A percentile compares a stretch with the other conserved stretches of the same genome.
Evolutionary conservation across 2,329 filamentous ascomycete genomes (phyloP).

Genomic region (Pyrenophora seminiperda): DNA sequence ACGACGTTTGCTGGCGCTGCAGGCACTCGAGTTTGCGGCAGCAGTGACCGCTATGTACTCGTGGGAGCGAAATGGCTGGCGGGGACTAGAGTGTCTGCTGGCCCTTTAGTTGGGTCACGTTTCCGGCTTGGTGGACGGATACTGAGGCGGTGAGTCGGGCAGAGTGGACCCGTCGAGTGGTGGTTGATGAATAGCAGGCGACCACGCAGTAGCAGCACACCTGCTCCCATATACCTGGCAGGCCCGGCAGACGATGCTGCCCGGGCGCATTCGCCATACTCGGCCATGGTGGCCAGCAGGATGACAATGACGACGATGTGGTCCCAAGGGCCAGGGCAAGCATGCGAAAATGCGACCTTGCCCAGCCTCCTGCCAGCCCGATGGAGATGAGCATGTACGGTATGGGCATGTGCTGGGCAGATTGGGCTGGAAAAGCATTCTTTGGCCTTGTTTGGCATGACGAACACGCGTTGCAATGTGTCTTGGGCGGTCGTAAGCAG

Average conservation of each 20-base stretch:
- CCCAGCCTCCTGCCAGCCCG: constrained; percentile 32
- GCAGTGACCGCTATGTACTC: constrained; percentile 29
- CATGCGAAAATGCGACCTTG: constrained; percentile 23
- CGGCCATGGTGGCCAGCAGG: constrained; percentile 38
- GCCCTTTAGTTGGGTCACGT: constrained; percentile 34
- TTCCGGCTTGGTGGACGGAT: constrained; percentile 20
- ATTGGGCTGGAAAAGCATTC: constrained; percentile 11
- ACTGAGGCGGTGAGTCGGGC: constrained; percentile 41
- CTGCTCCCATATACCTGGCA: constrained; percentile 65
- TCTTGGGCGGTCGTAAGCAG: constrained; percentile 23
- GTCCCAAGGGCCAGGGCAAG: constrained; percentile 12
- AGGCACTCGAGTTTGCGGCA: constrained; percentile 13
- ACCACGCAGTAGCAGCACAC: constrained; percentile 54
- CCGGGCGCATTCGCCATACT: constrained; percentile 34
- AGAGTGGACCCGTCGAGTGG: constrained; percentile 28
- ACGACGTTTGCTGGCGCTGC: constrained; percentile 18
- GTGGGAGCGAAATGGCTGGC: constrained; percentile 21
- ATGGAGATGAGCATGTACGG: constrained; percentile 15
- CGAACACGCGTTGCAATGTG: constrained; percentile 30
- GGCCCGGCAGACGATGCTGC: constrained; percentile 65
- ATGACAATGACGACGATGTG: constrained; percentile 33
- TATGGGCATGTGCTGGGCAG: constrained; percentile 16
- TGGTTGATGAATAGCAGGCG: constrained; percentile 39
- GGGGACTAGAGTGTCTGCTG: constrained; percentile 28
- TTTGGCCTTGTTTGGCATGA: constrained; percentile 24